phyloP scores from a whole-genome alignment of 2,329 filamentous ascomycete species.

The Coniochaeta sp. region DNA sequence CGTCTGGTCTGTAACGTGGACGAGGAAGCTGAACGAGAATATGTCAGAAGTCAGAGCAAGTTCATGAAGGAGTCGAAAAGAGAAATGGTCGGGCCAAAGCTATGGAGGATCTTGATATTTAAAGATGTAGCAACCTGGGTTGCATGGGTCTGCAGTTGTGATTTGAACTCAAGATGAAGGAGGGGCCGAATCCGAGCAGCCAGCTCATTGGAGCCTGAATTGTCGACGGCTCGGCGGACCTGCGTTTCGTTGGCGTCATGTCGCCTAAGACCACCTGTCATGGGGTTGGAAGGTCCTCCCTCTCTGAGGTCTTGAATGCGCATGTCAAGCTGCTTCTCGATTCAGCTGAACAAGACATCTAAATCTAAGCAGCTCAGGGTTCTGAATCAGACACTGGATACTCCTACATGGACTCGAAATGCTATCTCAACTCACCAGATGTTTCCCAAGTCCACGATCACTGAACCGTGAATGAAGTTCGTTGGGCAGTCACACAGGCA shows the following conservation, averaged over 20 bases:
- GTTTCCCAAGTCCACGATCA: not conserved
- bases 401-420: no score
- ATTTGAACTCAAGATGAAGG: not conserved
- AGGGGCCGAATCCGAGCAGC: not conserved
- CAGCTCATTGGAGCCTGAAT: not conserved
- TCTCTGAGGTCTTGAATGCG: no score
- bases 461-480: not conserved
- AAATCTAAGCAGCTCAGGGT: no score
- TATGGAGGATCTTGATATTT: not conserved
- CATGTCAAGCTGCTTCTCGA: no score
- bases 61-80: not conserved
- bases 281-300: no score
- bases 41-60: not conserved
- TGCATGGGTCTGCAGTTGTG: not conserved
- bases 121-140: not conserved
- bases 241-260: not conserved
- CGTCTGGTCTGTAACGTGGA: not conserved
- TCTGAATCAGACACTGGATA: no score
- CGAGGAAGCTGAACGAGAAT: not conserved
- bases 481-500: not conserved
- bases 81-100: not conserved
- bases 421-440: no score
- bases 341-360: no score
- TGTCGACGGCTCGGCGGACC: not conserved
- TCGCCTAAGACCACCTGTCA: no score